Base-by-base conservation (phyloP, 1,139 yeast genomes). In the Candida anutae region DNA sequence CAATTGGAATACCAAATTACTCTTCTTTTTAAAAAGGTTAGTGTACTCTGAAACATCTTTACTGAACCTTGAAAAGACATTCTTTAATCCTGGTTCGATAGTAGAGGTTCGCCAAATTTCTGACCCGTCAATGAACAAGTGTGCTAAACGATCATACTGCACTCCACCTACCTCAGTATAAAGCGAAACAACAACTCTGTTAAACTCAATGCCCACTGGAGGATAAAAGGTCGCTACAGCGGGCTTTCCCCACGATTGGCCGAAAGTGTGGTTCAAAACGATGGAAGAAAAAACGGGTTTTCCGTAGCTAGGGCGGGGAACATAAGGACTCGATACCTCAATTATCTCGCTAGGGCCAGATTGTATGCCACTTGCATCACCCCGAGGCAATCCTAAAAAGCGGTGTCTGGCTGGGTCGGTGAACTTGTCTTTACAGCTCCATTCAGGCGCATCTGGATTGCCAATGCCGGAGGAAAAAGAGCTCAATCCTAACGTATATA, bases 81-180 rank as follows among this genome's bases (percentile, higher is more conserved):
- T 18, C 15, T 43, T 44, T 29, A 71, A 64, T 35, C 74, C 72
- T 0, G 95, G 95, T 51, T 84, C 94, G 13, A 83, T 76, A 2
- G 95, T 84, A 3, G 90, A 77, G 0, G 93, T 77, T 50, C 95
- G 66, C 94, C 95, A 84, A 20, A 84, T 53, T 40, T 82, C 83
- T 11, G 69, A 64, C 15, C 77, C 83, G 30, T 71, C 70, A 16
- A 84, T 50, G 43, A 69, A 79, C 16, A 84, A 51, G 44, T 82
- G 84, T 10, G 79, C 82, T 42, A 84, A 59, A 33, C 95, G 62
- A 48, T 84, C 94, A 43, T 72, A 83, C 49, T 84, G 95, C 10
- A 73, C 68, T 8, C 93, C 90, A 25, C 55, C 60, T 4, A 75
- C 75, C 5, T 70, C 53, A 3, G 81, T 76, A 27, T 72, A 64